A percentile compares a stretch with the other conserved stretches of the same genome.
Conservation (phyloP, 441 rosid genomes). For the Adansonia madagascariensis region DNA sequence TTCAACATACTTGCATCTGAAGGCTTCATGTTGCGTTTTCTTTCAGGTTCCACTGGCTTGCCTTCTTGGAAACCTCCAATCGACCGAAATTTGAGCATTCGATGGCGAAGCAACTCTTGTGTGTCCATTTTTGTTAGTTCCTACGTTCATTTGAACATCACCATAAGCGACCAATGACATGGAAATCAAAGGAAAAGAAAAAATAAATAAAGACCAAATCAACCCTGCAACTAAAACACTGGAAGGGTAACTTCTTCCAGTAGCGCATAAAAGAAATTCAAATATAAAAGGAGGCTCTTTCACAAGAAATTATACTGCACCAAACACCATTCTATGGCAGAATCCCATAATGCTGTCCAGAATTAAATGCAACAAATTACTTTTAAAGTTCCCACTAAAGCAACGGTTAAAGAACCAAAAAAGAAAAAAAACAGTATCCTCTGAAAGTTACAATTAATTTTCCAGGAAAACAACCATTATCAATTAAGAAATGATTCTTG, state of each 20-base stretch:
- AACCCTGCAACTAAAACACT: neutral
- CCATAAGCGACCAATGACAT: constrained; percentile 26
- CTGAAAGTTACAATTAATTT: neutral
- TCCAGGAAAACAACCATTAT: neutral
- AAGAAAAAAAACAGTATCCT: neutral
- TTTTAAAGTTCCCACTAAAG: neutral
- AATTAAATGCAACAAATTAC: constrained; percentile 8
- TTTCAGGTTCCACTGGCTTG: constrained; percentile 41
- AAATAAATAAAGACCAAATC: constrained; percentile 12
- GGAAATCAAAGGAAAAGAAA: constrained; percentile 25
- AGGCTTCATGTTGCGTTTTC: constrained; percentile 48
- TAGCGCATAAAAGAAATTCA: neutral
- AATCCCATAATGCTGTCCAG: neutral
- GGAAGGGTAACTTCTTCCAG: neutral
- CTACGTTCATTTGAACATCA: constrained; percentile 26
- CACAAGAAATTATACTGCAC: neutral
- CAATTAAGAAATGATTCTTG: constrained; percentile 2
- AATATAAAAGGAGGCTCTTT: neutral
- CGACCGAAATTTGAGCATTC: constrained; percentile 40
- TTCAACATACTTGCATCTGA: constrained; percentile 35
- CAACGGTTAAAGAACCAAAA: too few relatives aligned
- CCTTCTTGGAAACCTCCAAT: constrained; percentile 54
- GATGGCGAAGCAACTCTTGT: constrained; percentile 38
- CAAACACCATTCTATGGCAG: constrained; percentile 16
- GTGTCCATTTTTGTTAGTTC: constrained; percentile 46